These are phyloP conservation scores for Paracoccidioides brasiliensis DNA, from an alignment of 2,329 filamentous ascomycete species.

Conservation along the genomic window DNA sequence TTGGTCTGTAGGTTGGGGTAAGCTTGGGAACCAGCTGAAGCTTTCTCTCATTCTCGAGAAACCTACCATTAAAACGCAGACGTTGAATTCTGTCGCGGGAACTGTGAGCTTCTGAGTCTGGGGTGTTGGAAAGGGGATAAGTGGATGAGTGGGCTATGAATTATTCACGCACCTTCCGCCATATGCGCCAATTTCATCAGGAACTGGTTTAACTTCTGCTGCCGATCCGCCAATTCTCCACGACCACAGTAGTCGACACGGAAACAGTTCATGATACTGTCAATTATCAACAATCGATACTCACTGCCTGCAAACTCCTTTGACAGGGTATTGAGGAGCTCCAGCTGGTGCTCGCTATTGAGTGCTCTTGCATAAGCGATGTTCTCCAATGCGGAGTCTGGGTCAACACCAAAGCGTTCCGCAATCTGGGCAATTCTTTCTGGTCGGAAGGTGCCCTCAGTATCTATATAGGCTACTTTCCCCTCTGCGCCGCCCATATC, in stretches of 20 bases:
- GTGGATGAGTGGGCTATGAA: too few species aligned
- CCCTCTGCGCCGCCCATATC: constrained; percentile 54
- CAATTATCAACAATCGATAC: constrained; percentile 54
- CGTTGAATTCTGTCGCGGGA: constrained; percentile 45
- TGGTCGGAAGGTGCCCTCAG: constrained; percentile 53
- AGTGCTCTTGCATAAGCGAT: constrained; percentile 52
- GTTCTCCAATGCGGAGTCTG: constrained; percentile 49
- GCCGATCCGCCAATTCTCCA: constrained; percentile 54
- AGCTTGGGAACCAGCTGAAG: constrained; percentile 1
- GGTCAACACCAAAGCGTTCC: constrained; percentile 51
- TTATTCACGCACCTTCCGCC: constrained; percentile 40
- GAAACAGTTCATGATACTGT: constrained; percentile 58
- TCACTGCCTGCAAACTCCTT: constrained; percentile 50
- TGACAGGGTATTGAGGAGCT: constrained; percentile 48
- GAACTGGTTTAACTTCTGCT: constrained; percentile 55
- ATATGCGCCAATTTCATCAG: constrained; percentile 51
- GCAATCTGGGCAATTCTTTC: constrained; percentile 55
- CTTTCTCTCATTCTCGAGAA: not conserved
- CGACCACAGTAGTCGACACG: constrained; percentile 54
- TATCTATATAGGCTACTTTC: constrained; percentile 57
- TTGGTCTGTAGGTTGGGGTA: constrained; percentile 40
- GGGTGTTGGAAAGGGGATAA: not conserved
- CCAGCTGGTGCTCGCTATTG: constrained; percentile 55
- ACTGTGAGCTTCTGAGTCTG: constrained; percentile 5
- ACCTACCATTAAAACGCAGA: constrained; percentile 48